Conservation (phyloP, 192 early-diverging fungal genomes). For the Irineochytrium annulatum region DNA sequence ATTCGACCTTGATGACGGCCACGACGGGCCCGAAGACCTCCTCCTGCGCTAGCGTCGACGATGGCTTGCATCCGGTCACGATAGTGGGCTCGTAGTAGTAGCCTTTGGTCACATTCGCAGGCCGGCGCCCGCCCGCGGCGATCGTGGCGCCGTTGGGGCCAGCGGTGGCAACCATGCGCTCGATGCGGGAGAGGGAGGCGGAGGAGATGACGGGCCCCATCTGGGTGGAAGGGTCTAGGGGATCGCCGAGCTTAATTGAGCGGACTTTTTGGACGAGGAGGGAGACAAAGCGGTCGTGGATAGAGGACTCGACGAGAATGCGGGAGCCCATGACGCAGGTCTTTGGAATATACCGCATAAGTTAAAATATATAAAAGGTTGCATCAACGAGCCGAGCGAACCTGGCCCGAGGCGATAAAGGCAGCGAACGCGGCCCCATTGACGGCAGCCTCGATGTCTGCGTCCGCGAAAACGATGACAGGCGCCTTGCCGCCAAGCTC, state of each 20-base stretch:
- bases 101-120: conserved; percentile 1
- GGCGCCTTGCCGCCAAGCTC: conserved; percentile 36
- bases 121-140: conserved; percentile 55
- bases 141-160: conserved; percentile 64
- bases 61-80: conserved; percentile 54
- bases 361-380: not conserved
- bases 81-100: conserved; percentile 60
- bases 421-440: conserved; percentile 6
- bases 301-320: conserved; percentile 20
- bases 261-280: conserved; percentile 44
- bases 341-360: conserved; percentile 6
- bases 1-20: conserved; percentile 58
- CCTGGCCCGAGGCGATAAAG: conserved; percentile 28
- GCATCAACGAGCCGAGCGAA: conserved; percentile 45
- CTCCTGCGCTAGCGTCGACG: conserved; percentile 67
- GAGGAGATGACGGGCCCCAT: conserved; percentile 77
- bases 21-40: conserved; percentile 90
- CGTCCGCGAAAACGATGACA: conserved; percentile 30
- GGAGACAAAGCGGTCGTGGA: conserved; percentile 32
- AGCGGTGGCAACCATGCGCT: conserved; percentile 63
- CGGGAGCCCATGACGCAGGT: conserved; percentile 20
- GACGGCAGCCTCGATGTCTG: conserved; percentile 27
- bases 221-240: conserved; percentile 54
- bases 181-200: conserved; percentile 58
- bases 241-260: conserved; percentile 61